Conservation (phyloP, 441 rosid species). For the Gossypium laxum region DNA sequence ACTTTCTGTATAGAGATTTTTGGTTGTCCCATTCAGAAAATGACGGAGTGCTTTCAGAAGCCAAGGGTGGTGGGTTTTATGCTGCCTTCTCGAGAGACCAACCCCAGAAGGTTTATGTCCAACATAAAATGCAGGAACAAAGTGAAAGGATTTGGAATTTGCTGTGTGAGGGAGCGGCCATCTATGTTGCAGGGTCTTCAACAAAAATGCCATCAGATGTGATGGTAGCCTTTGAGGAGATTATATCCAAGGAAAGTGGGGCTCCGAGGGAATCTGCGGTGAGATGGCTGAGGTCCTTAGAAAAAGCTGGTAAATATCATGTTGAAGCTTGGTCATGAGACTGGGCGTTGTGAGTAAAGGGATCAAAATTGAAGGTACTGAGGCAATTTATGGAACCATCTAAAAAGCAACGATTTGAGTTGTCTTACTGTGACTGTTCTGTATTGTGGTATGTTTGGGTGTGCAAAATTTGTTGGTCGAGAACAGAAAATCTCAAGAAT, state of each 20-base stretch:
- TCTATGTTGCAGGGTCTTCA: conserved; percentile 84
- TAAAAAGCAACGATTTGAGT: not conserved
- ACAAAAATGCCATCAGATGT: conserved; percentile 88
- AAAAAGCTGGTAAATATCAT: conserved; percentile 73
- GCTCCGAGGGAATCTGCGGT: conserved; percentile 49
- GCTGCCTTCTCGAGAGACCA: conserved; percentile 89
- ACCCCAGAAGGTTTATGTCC: conserved; percentile 77
- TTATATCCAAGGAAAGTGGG: conserved; percentile 51
- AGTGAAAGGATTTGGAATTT: conserved; percentile 53
- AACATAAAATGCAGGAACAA: conserved; percentile 60
- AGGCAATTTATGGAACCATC: not conserved
- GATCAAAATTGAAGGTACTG: not conserved
- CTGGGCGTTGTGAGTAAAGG: not conserved
- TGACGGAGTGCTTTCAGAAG: conserved; percentile 54
- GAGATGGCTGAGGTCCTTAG: conserved; percentile 52
- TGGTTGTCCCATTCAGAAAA: conserved; percentile 50
- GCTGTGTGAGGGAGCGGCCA: conserved; percentile 47
- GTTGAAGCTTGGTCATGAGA: conserved; percentile 90
- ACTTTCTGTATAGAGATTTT: conserved; percentile 63
- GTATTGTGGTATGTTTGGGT: not conserved
- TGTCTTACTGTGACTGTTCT: not conserved
- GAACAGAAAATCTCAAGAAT: not conserved
- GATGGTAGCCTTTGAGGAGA: conserved; percentile 59
- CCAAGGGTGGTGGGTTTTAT: conserved; percentile 67
- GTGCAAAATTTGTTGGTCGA: not conserved